These are phyloP conservation scores for Filobasidium floriforme DNA, from an alignment of 768 basidiomycete genomes.

Conservation along the genomic window DNA sequence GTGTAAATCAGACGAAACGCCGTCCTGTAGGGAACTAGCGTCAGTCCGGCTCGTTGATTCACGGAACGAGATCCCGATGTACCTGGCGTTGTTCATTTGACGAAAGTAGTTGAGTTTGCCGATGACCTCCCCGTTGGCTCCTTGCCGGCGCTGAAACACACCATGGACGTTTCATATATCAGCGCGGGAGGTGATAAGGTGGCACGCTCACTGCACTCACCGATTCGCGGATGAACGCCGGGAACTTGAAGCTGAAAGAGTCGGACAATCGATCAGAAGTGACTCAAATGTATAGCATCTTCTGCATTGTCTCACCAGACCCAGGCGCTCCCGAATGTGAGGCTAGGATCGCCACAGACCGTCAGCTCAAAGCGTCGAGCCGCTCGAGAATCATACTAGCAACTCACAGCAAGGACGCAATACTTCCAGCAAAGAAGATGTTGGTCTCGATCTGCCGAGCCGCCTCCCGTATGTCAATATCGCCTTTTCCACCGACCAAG, in stretches of 20 bases:
- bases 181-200: not conserved
- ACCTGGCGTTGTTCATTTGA: constrained; percentile 14
- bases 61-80: not conserved
- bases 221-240: constrained; percentile 33
- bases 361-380: not conserved
- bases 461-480: not conserved
- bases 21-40: constrained; percentile 14
- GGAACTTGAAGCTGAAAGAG: constrained; percentile 32
- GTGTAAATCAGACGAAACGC: constrained; percentile 30
- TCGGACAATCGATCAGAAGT: not conserved
- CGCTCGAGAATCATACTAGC: no score
- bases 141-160: constrained; percentile 25
- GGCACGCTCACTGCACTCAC: constrained; percentile 10
- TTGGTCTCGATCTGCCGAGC: constrained; percentile 32
- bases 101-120: constrained; percentile 34
- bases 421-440: constrained; percentile 31
- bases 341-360: not conserved
- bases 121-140: constrained; percentile 35
- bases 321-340: constrained; percentile 9
- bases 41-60: no score
- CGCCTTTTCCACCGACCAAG: not conserved
- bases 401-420: constrained; percentile 7
- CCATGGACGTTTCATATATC: not conserved
- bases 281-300: not conserved
- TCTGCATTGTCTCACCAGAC: constrained; percentile 7